A percentile compares a stretch with the other conserved stretches of the same genome.
Conservation (phyloP, 805 yeast species). For the Myxozyma neglecta region DNA sequence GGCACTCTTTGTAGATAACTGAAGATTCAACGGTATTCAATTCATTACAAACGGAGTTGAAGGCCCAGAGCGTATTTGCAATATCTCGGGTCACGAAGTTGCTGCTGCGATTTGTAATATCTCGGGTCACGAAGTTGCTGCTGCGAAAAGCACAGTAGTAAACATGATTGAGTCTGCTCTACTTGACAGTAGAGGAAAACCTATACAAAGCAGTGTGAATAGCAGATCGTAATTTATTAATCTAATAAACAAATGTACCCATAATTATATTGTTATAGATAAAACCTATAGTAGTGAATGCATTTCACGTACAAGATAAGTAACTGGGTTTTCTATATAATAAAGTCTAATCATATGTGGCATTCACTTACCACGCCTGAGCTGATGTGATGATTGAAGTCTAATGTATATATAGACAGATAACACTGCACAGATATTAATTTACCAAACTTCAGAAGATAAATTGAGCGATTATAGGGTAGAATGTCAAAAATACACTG, state of each 20-base stretch:
- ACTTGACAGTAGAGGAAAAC: slow-evolving; percentile 23
- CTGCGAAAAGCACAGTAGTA: slow-evolving; percentile 20
- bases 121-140: slow-evolving; percentile 23
- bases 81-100: no score
- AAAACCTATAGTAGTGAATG: not conserved
- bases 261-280: not conserved
- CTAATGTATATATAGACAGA: no score
- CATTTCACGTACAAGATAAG: no score
- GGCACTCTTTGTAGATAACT: slow-evolving; percentile 54
- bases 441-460: no score
- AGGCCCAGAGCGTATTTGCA: slow-evolving; percentile 32
- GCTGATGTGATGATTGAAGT: no score
- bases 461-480: no score
- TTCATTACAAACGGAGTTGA: slow-evolving; percentile 32
- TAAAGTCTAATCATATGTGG: no score
- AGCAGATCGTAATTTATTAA: not conserved
- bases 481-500: no score
- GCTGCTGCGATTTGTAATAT: no score
- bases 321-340: no score
- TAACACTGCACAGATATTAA: no score
- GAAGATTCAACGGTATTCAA: slow-evolving; percentile 50
- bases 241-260: not conserved
- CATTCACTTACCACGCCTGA: no score
- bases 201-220: slow-evolving; percentile 23
- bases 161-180: slow-evolving; percentile 26